These are phyloP conservation scores for Starmerella davenportii DNA, from an alignment of 805 yeast genomes.

Conservation along the genomic window DNA sequence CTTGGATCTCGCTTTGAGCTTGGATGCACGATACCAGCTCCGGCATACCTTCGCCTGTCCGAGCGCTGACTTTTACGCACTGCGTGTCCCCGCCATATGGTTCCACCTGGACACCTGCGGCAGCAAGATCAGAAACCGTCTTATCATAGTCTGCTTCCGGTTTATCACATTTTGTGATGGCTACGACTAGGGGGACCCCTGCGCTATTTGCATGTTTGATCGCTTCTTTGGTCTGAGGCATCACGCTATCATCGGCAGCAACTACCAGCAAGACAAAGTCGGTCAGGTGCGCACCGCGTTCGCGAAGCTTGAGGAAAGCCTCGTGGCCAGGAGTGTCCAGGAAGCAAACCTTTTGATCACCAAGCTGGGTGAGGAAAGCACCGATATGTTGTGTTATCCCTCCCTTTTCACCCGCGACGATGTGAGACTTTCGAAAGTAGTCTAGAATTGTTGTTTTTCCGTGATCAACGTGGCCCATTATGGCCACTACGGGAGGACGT, in stretches of 20 bases:
- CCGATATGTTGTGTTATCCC: conserved; percentile 98
- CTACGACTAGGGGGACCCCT: conserved; percentile 71
- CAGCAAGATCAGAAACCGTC: conserved; percentile 60
- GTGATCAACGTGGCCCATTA: conserved; percentile 98
- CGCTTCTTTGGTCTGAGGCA: conserved; percentile 95
- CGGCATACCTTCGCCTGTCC: conserved; percentile 79
- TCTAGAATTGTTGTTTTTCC: conserved; percentile 93
- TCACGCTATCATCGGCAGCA: conserved; percentile 93
- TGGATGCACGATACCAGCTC: conserved; percentile 76
- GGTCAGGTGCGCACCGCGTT: conserved; percentile 86
- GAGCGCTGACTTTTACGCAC: conserved; percentile 71
- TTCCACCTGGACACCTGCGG: conserved; percentile 67
- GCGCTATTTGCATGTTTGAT: conserved; percentile 77
- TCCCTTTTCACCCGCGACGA: conserved; percentile 75
- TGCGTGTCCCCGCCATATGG: conserved; percentile 93
- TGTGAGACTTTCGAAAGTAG: conserved; percentile 62
- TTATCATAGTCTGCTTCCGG: conserved; percentile 56
- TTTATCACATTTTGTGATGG: conserved; percentile 81
- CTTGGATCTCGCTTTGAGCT: conserved; percentile 67
- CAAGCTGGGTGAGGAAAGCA: conserved; percentile 86
- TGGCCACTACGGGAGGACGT: conserved; percentile 87
- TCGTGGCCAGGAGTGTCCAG: conserved; percentile 98
- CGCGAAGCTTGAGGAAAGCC: conserved; percentile 88
- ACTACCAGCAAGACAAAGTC: conserved; percentile 85
- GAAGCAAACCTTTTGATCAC: conserved; percentile 66